Percentiles rank a stretch among this genome's conserved stretches.
phyloP scores from a whole-genome alignment of 208 protist genomes.

The Naegleria gruberi region DNA sequence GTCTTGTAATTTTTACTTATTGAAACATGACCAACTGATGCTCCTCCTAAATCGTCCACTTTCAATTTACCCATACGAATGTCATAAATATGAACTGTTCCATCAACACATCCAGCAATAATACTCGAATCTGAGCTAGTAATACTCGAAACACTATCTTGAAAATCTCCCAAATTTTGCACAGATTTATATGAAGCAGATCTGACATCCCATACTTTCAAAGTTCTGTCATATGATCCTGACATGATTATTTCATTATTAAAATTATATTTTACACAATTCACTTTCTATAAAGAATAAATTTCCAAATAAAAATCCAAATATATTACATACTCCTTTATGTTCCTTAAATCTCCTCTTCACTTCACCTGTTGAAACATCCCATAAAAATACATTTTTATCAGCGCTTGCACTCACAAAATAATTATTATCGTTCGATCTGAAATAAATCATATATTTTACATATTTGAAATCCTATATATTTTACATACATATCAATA shows the following conservation, averaged over 20 bases:
- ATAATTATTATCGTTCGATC: not conserved
- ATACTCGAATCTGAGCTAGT: not conserved
- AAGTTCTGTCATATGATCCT: not conserved
- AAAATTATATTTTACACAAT: not conserved
- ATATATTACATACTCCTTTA: not conserved
- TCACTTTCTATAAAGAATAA: not conserved
- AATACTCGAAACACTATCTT: not conserved
- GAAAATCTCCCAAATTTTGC: not conserved
- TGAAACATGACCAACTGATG: not conserved
- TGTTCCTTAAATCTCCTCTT: conserved; percentile 12
- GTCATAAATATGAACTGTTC: not conserved
- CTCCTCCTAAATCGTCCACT: not conserved
- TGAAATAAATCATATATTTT: not conserved
- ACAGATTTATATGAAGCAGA: not conserved
- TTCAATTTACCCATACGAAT: conserved; percentile 1
- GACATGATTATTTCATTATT: not conserved
- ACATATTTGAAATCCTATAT: not conserved
- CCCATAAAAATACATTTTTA: conserved; percentile 3
- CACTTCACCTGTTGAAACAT: not conserved
- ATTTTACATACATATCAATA: not conserved
- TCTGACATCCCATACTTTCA: not conserved
- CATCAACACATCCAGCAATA: not conserved
- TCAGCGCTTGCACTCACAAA: not conserved
- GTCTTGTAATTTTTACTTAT: not conserved
- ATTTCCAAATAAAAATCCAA: not conserved